These are phyloP conservation scores for Dimargaris xerosporica DNA, from an alignment of 192 early-diverging fungal species.

Conservation along the genomic window DNA sequence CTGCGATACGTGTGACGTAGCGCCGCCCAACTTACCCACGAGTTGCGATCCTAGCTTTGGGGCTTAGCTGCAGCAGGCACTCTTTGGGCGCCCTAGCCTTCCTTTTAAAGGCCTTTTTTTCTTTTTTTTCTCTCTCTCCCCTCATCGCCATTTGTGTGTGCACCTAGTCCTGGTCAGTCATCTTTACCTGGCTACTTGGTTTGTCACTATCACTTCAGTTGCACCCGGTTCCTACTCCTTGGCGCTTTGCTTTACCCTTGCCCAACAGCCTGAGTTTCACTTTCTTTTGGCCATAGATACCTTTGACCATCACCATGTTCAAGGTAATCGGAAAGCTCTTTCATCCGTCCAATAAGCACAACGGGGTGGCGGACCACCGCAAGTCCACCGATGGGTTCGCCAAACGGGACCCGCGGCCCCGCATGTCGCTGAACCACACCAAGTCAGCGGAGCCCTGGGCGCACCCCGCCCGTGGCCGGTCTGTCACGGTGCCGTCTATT, in stretches of 20 bases:
- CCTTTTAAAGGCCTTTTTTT: too few species aligned
- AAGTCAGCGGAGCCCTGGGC: not conserved
- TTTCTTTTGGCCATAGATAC: not conserved
- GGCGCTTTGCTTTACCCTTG: not conserved
- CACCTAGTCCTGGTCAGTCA: too few species aligned
- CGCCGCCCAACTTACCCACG: too few species aligned
- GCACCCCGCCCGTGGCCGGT: not conserved
- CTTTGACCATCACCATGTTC: slow-evolving; percentile 9
- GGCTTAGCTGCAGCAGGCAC: too few species aligned
- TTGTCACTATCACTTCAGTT: not conserved
- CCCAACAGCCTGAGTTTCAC: not conserved
- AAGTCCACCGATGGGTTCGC: not conserved
- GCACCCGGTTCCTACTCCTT: not conserved
- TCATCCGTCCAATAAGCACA: slow-evolving; percentile 8
- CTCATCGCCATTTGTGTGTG: too few species aligned
- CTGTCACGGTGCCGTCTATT: not conserved
- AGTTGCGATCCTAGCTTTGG: too few species aligned
- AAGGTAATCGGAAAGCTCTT: slow-evolving; percentile 8
- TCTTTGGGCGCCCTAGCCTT: too few species aligned
- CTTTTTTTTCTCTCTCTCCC: too few species aligned
- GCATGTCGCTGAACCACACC: not conserved
- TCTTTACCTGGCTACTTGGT: not conserved
- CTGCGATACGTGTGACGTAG: too few species aligned
- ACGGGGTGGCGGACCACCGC: slow-evolving; percentile 8
- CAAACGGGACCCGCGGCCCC: not conserved